Percentiles rank a stretch among this genome's conserved stretches.
Conservation (phyloP, 768 basidiomycete species). For the Multifurca ochricompacta region DNA sequence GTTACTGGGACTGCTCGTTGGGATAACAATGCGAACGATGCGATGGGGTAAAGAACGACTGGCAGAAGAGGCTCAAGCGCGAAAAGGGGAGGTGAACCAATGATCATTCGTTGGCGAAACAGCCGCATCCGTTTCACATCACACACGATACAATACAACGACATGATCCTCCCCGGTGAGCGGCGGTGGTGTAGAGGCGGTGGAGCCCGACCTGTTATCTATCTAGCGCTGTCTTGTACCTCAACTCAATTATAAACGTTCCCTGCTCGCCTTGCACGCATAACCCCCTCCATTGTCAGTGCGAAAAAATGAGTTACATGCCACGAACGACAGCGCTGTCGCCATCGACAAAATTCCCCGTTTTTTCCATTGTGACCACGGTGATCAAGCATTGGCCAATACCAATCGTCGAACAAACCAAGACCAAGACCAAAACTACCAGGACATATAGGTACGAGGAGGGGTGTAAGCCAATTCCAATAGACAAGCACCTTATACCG, state of each 20-base stretch:
- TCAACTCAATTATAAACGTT: background rate
- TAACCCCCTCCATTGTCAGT: background rate
- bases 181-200: background rate
- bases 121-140: conserved; percentile 3
- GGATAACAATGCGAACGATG: conserved; percentile 41
- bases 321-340: background rate
- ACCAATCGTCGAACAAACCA: conserved; percentile 39
- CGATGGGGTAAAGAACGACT: conserved; percentile 27
- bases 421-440: conserved; percentile 43
- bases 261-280: background rate
- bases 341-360: background rate
- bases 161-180: conserved; percentile 8
- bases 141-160: background rate
- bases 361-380: conserved; percentile 18
- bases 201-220: conserved; percentile 8
- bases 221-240: background rate
- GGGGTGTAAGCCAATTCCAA: conserved; percentile 27
- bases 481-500: conserved; percentile 20
- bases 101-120: conserved; percentile 14
- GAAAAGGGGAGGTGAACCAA: conserved; percentile 22
- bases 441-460: conserved; percentile 24
- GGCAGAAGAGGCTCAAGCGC: conserved; percentile 23
- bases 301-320: background rate
- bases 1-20: conserved; percentile 50
- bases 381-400: conserved; percentile 71